A percentile compares a stretch with the other conserved stretches of the same genome.
phyloP scores from a whole-genome alignment of 1,139 yeast species.

The Yamadazyma buinensis region DNA sequence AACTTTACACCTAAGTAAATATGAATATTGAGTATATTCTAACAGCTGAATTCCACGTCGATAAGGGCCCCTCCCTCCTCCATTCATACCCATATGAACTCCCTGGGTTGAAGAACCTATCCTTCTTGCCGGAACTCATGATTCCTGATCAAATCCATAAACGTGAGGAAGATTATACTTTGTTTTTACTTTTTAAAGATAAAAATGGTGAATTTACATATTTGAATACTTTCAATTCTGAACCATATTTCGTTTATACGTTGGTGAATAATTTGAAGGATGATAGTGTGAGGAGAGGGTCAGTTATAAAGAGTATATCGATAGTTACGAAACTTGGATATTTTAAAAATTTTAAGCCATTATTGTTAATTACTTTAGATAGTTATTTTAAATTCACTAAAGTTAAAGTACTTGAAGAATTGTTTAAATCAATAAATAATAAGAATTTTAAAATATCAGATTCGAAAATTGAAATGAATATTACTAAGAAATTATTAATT shows the following conservation, averaged over 20 bases:
- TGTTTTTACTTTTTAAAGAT: slow-evolving; percentile 48
- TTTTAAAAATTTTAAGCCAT: slow-evolving; percentile 58
- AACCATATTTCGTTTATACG: slow-evolving; percentile 53
- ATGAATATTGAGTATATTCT: slow-evolving; percentile 42
- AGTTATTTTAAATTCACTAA: slow-evolving; percentile 32
- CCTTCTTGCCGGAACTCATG: slow-evolving; percentile 54
- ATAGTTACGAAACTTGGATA: slow-evolving; percentile 48
- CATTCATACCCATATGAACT: slow-evolving; percentile 47
- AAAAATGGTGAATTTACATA: slow-evolving; percentile 42
- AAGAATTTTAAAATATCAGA: slow-evolving; percentile 27
- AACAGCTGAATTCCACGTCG: slow-evolving; percentile 58
- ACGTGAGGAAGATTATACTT: slow-evolving; percentile 57
- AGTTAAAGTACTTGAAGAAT: slow-evolving; percentile 20
- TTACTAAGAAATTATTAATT: slow-evolving; percentile 36
- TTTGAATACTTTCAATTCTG: slow-evolving; percentile 31
- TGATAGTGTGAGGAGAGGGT: slow-evolving; percentile 48
- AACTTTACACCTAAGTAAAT: slow-evolving; percentile 6
- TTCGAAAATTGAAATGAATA: slow-evolving; percentile 22
- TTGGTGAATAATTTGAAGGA: slow-evolving; percentile 51
- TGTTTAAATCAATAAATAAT: slow-evolving; percentile 32
- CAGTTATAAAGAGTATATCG: slow-evolving; percentile 53
- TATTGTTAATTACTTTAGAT: slow-evolving; percentile 53
- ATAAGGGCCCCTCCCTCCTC: slow-evolving; percentile 48
- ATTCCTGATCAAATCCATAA: slow-evolving; percentile 62
- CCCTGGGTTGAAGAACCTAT: slow-evolving; percentile 40